Conservation (phyloP, 2,329 filamentous ascomycete genomes). For the Sclerotinia trifoliorum region DNA sequence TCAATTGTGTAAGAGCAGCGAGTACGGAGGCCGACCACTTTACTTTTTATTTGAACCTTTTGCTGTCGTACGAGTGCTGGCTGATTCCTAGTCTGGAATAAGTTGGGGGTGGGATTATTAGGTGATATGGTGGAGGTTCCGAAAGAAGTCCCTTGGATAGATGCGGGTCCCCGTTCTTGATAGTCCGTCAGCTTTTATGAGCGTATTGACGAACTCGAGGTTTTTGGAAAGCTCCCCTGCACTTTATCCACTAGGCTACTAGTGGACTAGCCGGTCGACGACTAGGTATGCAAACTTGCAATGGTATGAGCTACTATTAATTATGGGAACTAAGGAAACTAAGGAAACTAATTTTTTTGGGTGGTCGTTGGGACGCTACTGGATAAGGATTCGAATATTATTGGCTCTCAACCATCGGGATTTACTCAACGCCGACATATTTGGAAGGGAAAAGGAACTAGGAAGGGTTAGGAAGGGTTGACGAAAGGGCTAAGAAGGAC, state of each 20-base stretch:
- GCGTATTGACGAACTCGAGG: background rate
- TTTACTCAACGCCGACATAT: slow-evolving; percentile 16
- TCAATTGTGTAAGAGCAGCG: slow-evolving; percentile 8
- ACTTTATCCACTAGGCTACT: background rate
- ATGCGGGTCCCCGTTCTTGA: background rate
- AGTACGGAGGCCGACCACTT: background rate
- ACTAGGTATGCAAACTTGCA: background rate
- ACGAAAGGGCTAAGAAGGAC: no score
- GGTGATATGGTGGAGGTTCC: background rate
- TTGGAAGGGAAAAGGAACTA: background rate
- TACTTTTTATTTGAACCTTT: background rate
- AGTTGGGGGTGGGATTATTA: background rate
- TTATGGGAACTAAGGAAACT: no score
- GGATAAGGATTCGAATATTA: background rate
- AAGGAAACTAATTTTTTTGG: background rate
- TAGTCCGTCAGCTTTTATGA: background rate
- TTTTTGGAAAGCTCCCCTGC: background rate
- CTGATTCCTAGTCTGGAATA: background rate
- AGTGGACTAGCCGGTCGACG: background rate
- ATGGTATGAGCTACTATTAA: background rate
- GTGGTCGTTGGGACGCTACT: slow-evolving; percentile 11
- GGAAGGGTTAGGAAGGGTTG: background rate
- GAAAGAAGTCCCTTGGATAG: background rate
- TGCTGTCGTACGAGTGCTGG: background rate
- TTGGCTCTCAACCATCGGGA: slow-evolving; percentile 21